Percentiles rank a stretch among this genome's conserved stretches.
These are phyloP conservation scores for Fibroporia radiculosa DNA, from an alignment of 768 basidiomycete species.

Conservation along the genomic window DNA sequence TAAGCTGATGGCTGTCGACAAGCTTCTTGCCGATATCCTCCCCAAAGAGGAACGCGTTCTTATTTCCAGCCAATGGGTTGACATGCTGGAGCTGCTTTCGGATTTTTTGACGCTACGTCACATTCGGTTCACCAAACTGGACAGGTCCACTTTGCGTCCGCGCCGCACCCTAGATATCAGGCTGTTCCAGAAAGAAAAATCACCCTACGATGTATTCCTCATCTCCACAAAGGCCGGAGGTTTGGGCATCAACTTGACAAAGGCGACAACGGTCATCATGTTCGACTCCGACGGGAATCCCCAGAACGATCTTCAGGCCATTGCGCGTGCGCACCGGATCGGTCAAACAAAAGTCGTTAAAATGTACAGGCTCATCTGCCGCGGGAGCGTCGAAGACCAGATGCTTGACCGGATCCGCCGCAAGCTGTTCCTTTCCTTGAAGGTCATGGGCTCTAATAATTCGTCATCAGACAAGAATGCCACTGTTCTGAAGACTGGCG, in stretches of 20 bases:
- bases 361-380: constrained; percentile 63
- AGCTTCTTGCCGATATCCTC: constrained; percentile 45
- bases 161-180: constrained; percentile 51
- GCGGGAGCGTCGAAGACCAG: constrained; percentile 68
- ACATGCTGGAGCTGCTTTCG: constrained; percentile 61
- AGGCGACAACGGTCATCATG: constrained; percentile 74
- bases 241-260: constrained; percentile 78
- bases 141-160: constrained; percentile 46
- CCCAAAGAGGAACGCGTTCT: constrained; percentile 57
- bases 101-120: constrained; percentile 56
- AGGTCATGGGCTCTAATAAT: constrained; percentile 41
- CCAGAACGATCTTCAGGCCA: constrained; percentile 79
- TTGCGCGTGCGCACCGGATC: constrained; percentile 78
- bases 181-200: constrained; percentile 54
- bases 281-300: constrained; percentile 68
- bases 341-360: constrained; percentile 70
- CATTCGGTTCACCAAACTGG: constrained; percentile 54
- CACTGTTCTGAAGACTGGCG: constrained; percentile 29
- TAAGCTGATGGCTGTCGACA: constrained; percentile 51
- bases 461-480: constrained; percentile 20
- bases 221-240: constrained; percentile 69
- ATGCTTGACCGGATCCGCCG: constrained; percentile 65
- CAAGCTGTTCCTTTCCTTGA: constrained; percentile 60
- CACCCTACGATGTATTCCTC: constrained; percentile 59
- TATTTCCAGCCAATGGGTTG: constrained; percentile 68